phyloP scores from a whole-genome alignment of 345 rosid species.

The sweet orange (Citrus sinensis) region DNA sequence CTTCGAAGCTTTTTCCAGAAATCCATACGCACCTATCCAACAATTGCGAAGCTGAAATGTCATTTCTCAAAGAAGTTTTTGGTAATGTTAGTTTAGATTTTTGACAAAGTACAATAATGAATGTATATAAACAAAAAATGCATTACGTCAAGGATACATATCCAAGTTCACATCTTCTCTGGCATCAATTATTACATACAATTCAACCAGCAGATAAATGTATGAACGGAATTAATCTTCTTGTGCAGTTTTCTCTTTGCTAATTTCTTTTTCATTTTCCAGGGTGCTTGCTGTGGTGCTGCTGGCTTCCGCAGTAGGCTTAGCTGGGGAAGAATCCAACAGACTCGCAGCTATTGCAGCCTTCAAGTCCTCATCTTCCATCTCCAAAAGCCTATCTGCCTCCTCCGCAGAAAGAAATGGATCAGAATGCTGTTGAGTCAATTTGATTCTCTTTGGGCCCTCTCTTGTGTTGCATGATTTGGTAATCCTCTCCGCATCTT shows the following conservation, averaged over 20 bases:
- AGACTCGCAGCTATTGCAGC: constrained; percentile 92
- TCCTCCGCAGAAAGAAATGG: constrained; percentile 32
- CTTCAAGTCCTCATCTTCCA: constrained; percentile 79
- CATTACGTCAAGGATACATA: background rate
- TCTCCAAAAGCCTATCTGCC: constrained; percentile 40
- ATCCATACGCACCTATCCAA: background rate
- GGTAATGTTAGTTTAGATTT: background rate
- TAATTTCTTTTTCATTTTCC: constrained; percentile 28
- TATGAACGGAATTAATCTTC: constrained; percentile 14
- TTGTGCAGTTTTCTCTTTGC: constrained; percentile 24
- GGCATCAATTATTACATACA: constrained; percentile 12
- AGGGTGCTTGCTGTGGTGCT: constrained; percentile 27
- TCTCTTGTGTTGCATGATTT: constrained; percentile 48
- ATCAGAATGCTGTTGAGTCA: constrained; percentile 34
- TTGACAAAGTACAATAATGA: constrained; percentile 13
- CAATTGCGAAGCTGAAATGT: background rate
- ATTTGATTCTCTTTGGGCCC: constrained; percentile 29
- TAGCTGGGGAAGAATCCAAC: constrained; percentile 58
- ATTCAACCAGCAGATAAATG: background rate
- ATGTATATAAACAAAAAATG: constrained; percentile 14
- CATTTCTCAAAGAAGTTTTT: constrained; percentile 3
- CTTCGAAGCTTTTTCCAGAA: background rate
- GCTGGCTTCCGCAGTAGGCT: constrained; percentile 29
- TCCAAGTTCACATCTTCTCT: constrained; percentile 16
- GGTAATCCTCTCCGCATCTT: constrained; percentile 80